Evolutionary conservation across 2,329 filamentous ascomycete genomes (phyloP).

Genomic region (Colletotrichum sp.): DNA sequence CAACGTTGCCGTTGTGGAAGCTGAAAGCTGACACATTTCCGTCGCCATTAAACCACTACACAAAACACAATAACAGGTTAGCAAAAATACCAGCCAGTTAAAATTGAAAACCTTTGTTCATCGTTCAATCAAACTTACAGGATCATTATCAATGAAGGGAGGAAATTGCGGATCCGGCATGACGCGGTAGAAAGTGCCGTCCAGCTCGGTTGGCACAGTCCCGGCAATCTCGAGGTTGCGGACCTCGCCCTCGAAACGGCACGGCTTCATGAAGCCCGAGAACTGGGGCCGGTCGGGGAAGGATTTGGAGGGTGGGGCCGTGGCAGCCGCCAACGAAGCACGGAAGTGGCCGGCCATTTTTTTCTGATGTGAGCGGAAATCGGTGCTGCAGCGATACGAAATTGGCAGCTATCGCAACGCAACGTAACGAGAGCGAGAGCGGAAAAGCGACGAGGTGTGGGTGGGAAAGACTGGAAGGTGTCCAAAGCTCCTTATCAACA

Average conservation of each 20-base stretch:
- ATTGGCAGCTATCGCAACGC: not conserved
- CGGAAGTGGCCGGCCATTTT: conserved; percentile 14
- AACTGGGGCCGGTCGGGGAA: conserved; percentile 17
- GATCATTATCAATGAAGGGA: conserved; percentile 22
- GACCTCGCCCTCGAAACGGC: conserved; percentile 20
- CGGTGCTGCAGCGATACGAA: not conserved
- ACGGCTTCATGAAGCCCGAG: conserved; percentile 18
- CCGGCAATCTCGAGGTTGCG: conserved; percentile 23
- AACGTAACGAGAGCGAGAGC: not conserved
- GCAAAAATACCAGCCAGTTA: not conserved
- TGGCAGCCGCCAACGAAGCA: not conserved
- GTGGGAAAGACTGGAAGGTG: not conserved
- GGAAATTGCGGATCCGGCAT: conserved; percentile 46
- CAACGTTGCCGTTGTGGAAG: conserved; percentile 34
- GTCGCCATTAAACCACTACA: conserved; percentile 43
- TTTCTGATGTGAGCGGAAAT: not conserved
- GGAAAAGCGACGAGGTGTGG: not conserved
- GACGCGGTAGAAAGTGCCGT: conserved; percentile 34
- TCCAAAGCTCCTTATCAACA: not conserved
- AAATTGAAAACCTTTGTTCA: not conserved
- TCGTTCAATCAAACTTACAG: not conserved
- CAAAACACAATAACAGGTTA: not conserved
- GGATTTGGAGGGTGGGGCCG: not conserved
- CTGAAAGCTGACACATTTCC: conserved; percentile 42
- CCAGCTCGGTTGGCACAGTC: conserved; percentile 23